Conservation (phyloP, 257 asterid species). For the Linaria vulgaris region DNA sequence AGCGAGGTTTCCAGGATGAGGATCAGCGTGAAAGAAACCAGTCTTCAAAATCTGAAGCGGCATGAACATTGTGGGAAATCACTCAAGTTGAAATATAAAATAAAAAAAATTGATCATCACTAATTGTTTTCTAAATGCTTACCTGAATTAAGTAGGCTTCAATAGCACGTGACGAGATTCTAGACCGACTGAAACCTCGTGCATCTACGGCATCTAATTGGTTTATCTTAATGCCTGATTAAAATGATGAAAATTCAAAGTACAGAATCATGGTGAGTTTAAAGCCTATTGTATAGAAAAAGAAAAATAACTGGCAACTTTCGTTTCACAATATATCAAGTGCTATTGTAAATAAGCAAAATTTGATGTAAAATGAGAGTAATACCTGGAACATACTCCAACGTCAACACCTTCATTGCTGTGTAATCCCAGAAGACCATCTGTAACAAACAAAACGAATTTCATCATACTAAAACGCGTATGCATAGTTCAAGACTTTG, state of each 20-base stretch:
- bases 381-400: slow-evolving; percentile 94
- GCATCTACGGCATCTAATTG: slow-evolving; percentile 61
- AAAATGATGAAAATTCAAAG: slow-evolving; percentile 18
- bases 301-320: neutral
- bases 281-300: neutral
- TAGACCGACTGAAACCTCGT: slow-evolving; percentile 72
- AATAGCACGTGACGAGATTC: slow-evolving; percentile 78
- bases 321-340: neutral
- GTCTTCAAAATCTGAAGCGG: slow-evolving; percentile 76
- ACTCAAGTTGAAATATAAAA: no score
- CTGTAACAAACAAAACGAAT: slow-evolving; percentile 38
- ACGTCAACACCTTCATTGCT: slow-evolving; percentile 75
- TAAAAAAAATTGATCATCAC: no score
- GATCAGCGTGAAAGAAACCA: slow-evolving; percentile 99
- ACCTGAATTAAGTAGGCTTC: slow-evolving; percentile 98
- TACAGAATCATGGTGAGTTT: slow-evolving; percentile 15
- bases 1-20: slow-evolving; percentile 98
- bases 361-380: slow-evolving; percentile 1
- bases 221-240: slow-evolving; percentile 83
- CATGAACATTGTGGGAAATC: slow-evolving; percentile 12
- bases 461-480: slow-evolving; percentile 12
- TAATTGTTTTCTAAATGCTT: slow-evolving; percentile 8
- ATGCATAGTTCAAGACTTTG: no score
- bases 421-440: slow-evolving; percentile 94
- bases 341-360: neutral